Base-by-base conservation (phyloP, 1,284 basidiomycete genomes). In the Pseudomicrostroma phylloplanum region DNA sequence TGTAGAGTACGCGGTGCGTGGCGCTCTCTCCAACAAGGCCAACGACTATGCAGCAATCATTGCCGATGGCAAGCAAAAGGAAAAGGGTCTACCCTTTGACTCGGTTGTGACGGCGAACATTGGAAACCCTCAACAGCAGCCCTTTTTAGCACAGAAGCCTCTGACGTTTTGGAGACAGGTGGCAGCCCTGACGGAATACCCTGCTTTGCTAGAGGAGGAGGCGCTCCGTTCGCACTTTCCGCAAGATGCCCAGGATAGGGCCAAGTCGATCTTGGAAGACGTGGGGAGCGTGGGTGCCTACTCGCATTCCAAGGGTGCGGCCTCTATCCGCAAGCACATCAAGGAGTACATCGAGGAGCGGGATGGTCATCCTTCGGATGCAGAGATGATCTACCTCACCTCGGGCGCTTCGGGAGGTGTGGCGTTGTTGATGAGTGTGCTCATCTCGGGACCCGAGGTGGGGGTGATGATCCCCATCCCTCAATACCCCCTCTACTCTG, bases 401-500 rank as follows among this genome's bases (percentile, higher is more conserved):
- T 88, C 87, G 19, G 94, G 94, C 59, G 94, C 94, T 8, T 96
- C 91, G 41, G 87, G 88, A 17, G 96, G 94, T 64, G 92, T 98
- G 15, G 87, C 89, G 13, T 87, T 92, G 41, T 84, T 96, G 60
- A 87, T 98, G 68, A 87, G 87, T 77, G 86, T 90, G 81, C 85
- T 93, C 66, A 88, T 92, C 73, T 76, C 82, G 11, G 82, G 84
- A 4, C 74, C 76, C 8, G 83, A 84, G 21, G 85, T 86, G 57
- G 92, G 90, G 9, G 85, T 94, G 70, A 84, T 94, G 65, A 97
- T 98, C 76, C 94, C 94, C 25, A 97, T 98, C 68, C 94, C 94
- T 1, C 94, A 98, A 82, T 98, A 98, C 80, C 94, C 94, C 0
- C 85, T 98, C 17, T 96, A 97, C 82, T 96, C 92, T 53, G 94